These are phyloP conservation scores for Syzygium grande DNA, from an alignment of 345 rosid species.

Conservation along the genomic window DNA sequence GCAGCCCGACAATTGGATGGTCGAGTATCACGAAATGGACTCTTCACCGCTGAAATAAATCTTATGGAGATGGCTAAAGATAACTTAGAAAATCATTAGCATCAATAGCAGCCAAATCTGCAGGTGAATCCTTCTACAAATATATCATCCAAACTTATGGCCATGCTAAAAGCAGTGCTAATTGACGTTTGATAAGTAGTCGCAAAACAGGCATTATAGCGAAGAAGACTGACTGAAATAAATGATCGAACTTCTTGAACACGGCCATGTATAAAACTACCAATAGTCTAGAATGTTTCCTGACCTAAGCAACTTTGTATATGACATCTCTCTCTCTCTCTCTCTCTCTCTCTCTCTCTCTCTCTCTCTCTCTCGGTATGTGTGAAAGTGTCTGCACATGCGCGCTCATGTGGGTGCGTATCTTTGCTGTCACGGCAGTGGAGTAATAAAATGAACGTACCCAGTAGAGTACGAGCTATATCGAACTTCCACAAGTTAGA, in stretches of 20 bases:
- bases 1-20: conserved; percentile 50
- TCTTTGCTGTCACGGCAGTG: too few relatives aligned
- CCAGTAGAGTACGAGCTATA: too few relatives aligned
- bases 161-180: neutral
- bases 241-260: neutral
- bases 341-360: too few relatives aligned
- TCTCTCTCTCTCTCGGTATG: too few relatives aligned
- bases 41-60: neutral
- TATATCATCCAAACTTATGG: neutral
- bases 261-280: too few relatives aligned
- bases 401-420: too few relatives aligned
- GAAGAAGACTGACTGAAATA: neutral
- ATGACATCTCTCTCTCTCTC: too few relatives aligned
- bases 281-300: too few relatives aligned
- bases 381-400: too few relatives aligned
- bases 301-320: too few relatives aligned
- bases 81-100: neutral
- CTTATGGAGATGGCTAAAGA: conserved; percentile 22
- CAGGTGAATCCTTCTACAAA: neutral
- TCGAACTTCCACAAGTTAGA: too few relatives aligned
- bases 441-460: too few relatives aligned
- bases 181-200: neutral
- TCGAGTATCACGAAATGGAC: neutral
- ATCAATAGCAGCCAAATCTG: neutral
- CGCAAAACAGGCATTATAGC: neutral